A percentile compares a stretch with the other conserved stretches of the same genome.
These are phyloP conservation scores for Suhomyces maxii DNA, from an alignment of 1,139 yeast species.

Conservation along the genomic window DNA sequence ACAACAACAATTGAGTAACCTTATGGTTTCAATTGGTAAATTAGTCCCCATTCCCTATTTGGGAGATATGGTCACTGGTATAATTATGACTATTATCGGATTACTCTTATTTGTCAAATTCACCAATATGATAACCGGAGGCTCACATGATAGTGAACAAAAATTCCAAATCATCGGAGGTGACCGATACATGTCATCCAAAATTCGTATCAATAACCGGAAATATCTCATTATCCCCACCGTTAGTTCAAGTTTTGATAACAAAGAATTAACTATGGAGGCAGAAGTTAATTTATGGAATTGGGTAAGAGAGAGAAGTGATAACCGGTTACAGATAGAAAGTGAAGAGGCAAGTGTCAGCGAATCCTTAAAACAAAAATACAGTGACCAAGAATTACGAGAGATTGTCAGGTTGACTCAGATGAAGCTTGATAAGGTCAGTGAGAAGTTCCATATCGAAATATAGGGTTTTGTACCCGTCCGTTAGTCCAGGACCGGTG, in stretches of 20 bases:
- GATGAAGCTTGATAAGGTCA: slow-evolving; percentile 40
- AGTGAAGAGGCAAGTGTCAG: slow-evolving; percentile 7
- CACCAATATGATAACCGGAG: slow-evolving; percentile 9
- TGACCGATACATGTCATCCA: slow-evolving; percentile 16
- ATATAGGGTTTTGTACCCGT: neutral
- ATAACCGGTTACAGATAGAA: slow-evolving; percentile 20
- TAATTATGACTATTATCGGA: slow-evolving; percentile 17
- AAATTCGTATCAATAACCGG: slow-evolving; percentile 38
- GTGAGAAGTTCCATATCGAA: slow-evolving; percentile 12
- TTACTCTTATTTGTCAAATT: slow-evolving; percentile 14
- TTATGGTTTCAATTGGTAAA: slow-evolving; percentile 32
- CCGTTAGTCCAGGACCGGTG: neutral
- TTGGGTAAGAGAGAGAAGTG: slow-evolving; percentile 68
- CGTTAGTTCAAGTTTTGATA: slow-evolving; percentile 40
- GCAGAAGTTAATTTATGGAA: slow-evolving; percentile 76
- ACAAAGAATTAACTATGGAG: slow-evolving; percentile 33
- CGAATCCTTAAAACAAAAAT: slow-evolving; percentile 16
- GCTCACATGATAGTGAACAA: neutral
- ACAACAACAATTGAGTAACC: slow-evolving; percentile 22
- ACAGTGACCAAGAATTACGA: slow-evolving; percentile 48
- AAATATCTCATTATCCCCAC: slow-evolving; percentile 50
- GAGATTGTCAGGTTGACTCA: slow-evolving; percentile 60
- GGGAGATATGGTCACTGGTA: slow-evolving; percentile 27
- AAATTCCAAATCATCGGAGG: slow-evolving; percentile 4
- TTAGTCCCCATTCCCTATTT: slow-evolving; percentile 32